Percentiles rank a stretch among this genome's conserved stretches.
These are phyloP conservation scores for Pythium phragmiticola DNA, from an alignment of 352 stramenopile genomes.

Conservation along the genomic window DNA sequence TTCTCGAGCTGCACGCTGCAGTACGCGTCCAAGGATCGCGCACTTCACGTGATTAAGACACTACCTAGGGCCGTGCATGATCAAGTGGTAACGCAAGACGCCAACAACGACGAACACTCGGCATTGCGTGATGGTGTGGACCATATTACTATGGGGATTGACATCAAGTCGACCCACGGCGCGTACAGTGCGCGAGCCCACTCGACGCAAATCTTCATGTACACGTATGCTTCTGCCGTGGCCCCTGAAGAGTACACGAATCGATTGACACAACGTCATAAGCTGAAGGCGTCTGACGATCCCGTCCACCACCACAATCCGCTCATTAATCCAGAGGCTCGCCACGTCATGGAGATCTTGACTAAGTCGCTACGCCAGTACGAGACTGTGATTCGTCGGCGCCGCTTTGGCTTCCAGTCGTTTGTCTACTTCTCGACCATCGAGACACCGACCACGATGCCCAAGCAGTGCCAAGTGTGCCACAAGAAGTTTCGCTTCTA, in stretches of 20 bases:
- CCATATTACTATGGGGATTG: conserved; percentile 58
- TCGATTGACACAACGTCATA: conserved; percentile 32
- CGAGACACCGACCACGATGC: not conserved
- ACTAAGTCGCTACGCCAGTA: conserved; percentile 52
- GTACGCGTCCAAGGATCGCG: conserved; percentile 41
- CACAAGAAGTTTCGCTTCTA: conserved; percentile 44
- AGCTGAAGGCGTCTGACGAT: conserved; percentile 25
- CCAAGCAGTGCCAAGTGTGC: conserved; percentile 54
- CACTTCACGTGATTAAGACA: conserved; percentile 68
- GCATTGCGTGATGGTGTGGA: conserved; percentile 49
- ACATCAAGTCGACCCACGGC: conserved; percentile 40
- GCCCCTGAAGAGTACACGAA: conserved; percentile 31
- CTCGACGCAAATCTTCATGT: conserved; percentile 49
- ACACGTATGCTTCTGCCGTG: conserved; percentile 58
- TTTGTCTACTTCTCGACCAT: conserved; percentile 57
- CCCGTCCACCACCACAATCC: conserved; percentile 33
- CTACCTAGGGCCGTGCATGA: conserved; percentile 53
- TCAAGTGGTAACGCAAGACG: conserved; percentile 37
- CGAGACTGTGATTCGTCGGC: conserved; percentile 56
- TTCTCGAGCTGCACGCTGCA: conserved; percentile 49
- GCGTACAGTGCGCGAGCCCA: conserved; percentile 32
- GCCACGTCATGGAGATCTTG: conserved; percentile 38
- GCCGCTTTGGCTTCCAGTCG: conserved; percentile 66
- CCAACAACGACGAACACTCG: conserved; percentile 33
- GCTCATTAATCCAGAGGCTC: conserved; percentile 53